Base-by-base conservation (phyloP, 2,329 filamentous ascomycete genomes). In the Pseudogymnoascus sp. region DNA sequence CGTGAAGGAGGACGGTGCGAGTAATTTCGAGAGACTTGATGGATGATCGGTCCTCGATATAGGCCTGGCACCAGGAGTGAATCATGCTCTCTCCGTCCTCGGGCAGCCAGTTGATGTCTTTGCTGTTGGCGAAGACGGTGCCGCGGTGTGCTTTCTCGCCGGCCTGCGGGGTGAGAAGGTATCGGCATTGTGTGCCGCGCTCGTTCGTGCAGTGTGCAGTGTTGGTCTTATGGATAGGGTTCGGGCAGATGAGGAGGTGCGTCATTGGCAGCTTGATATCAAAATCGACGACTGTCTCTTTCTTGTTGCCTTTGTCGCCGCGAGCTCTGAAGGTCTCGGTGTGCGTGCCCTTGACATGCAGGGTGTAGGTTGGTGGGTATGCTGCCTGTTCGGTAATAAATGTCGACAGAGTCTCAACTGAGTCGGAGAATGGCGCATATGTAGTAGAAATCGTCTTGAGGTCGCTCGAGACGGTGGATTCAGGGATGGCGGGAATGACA, bases 71-170 rank as follows among this genome's bases (percentile, higher is more conserved):
- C 88, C 88, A 92, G 63, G 62, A 59, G 18, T 33, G 35, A 13
- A 69, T 52, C 31, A 65, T 63, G 31, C 66, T 61, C 59, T 55
- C 64, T 21, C 69, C 68, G 5, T 67, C 65, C 61, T 67, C 62
- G 7, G 62, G 60, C 73, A 72, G 42, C 78, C 74, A n/a, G 74
- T 75, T 0, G 81, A 79, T 0, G 79, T 83, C 3, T 80, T 48
- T 48, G 42, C 25, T 74, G 4, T 74, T 79, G 62, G 79, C 77
- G 13, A 84, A 76, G 59, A 85, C 77, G 3, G 84, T 85, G 18
- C 88, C 88, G n/a, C 88, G 85, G 61, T 82, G 79, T 8, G 82
- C 81, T 65, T 84, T 82, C 67, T 87, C 82, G 60, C 78, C 75
- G 68, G 87, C 83, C 58, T 82, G 77, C 0, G 82, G 82, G 0